Conservation (phyloP, 371 early-diverging fungal species). For the Coemansia sp. region DNA sequence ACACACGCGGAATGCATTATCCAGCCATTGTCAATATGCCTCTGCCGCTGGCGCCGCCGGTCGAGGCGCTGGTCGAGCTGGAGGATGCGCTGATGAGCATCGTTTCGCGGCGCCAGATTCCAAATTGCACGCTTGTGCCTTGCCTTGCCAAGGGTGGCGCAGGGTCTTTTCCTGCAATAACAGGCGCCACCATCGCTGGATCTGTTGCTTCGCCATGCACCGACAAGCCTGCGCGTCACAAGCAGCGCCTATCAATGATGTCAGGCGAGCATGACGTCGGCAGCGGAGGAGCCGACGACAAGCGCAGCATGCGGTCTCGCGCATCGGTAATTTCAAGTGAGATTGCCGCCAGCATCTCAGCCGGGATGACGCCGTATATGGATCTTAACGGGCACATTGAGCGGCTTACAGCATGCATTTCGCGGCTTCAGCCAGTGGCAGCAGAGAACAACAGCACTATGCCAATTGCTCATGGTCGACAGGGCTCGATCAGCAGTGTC, state of each 20-base stretch:
- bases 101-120: slow-evolving; percentile 36
- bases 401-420: slow-evolving; percentile 44
- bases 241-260: slow-evolving; percentile 37
- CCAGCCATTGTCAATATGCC: slow-evolving; percentile 11
- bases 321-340: slow-evolving; percentile 30
- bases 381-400: slow-evolving; percentile 44
- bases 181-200: slow-evolving; percentile 31
- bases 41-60: slow-evolving; percentile 34
- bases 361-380: slow-evolving; percentile 29
- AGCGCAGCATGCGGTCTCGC: slow-evolving; percentile 36
- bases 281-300: slow-evolving; percentile 35
- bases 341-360: slow-evolving; percentile 1
- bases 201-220: slow-evolving; percentile 14
- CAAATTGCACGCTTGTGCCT: slow-evolving; percentile 31
- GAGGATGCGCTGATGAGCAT: slow-evolving; percentile 37
- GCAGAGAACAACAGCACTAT: background rate
- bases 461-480: slow-evolving; percentile 15
- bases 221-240: slow-evolving; percentile 23
- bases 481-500: slow-evolving; percentile 26
- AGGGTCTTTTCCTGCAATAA: slow-evolving; percentile 23
- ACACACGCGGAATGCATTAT: background rate
- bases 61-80: slow-evolving; percentile 25
- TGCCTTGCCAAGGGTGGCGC: slow-evolving; percentile 36
- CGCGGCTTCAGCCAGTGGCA: slow-evolving; percentile 28
- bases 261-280: slow-evolving; percentile 24